A percentile compares a stretch with the other conserved stretches of the same genome.
phyloP scores from a whole-genome alignment of 495 filamentous ascomycete species.

The Aspergillus asperescens region DNA sequence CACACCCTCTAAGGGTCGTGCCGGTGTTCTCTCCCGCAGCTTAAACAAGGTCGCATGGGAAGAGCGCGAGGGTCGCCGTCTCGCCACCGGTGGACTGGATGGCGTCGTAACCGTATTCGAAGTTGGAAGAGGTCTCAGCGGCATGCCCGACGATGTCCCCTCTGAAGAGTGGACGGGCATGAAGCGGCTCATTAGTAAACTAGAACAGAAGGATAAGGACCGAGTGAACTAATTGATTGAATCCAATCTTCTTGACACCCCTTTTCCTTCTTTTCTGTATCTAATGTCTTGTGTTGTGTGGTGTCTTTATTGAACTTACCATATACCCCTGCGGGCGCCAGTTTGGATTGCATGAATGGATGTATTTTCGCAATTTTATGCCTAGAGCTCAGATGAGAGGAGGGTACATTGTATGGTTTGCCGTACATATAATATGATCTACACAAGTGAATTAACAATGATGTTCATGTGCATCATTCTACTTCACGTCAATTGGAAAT shows the following conservation, averaged over 20 bases:
- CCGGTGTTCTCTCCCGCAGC: conserved; percentile 58
- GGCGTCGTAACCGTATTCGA: conserved; percentile 90
- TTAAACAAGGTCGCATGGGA: conserved; percentile 96
- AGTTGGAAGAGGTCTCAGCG: conserved; percentile 78
- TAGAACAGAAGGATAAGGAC: conserved; percentile 47
- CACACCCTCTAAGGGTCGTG: conserved; percentile 57
- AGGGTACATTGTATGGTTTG: neutral
- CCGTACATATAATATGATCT: too few species aligned
- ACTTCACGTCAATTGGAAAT: too few species aligned
- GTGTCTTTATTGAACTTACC: conserved; percentile 6
- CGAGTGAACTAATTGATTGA: conserved; percentile 5
- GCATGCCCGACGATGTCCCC: conserved; percentile 64
- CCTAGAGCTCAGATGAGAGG: neutral
- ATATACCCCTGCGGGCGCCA: conserved; percentile 14
- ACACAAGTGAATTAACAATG: too few species aligned
- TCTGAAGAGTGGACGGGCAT: conserved; percentile 88
- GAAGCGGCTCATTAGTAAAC: conserved; percentile 72
- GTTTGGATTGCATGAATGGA: conserved; percentile 1
- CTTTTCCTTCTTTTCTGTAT: neutral
- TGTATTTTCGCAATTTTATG: neutral
- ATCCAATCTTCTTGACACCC: neutral
- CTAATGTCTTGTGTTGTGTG: conserved; percentile 3
- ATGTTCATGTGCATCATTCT: too few species aligned
- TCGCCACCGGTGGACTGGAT: conserved; percentile 87
- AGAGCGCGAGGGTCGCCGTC: conserved; percentile 71